Base-by-base conservation (phyloP, 1,139 yeast genomes). In the Suzukiozyma palmioleophila region DNA sequence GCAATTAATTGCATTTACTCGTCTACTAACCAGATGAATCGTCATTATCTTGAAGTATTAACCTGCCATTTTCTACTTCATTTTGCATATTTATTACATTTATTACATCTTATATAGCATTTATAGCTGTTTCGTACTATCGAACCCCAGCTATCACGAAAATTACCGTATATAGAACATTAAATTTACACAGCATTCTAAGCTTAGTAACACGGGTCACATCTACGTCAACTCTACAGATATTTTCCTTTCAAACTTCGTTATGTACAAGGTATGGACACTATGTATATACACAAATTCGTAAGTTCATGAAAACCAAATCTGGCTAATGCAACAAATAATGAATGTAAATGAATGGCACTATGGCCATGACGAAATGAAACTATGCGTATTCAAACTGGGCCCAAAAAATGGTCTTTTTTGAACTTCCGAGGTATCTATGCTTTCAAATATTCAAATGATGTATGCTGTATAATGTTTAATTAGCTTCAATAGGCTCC, bases 271-370 rank as follows among this genome's bases (percentile, higher is more conserved):
- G 29, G n/a, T 24, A 24, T 26, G 8, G 29, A 26, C 9, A 10
- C 7, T 10, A 13, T 26, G 16, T n/a, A 28, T 28, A 7, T 14
- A 28, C 12, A 28, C 29, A 12, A 8, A n/a, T n/a, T 28, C 31
- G 31, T 28, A 28, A 28, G 31, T 28, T 28, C 31, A 28, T 28
- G 31, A 28, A 26, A 28, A n/a, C 31, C 16, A 28, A 13, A 8
- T 8, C 16, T 28, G 31, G 31, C 14, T 28, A 28, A 28, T 28
- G 31, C 31, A 28, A 28, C 9, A 28, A 28, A 28, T 28, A 13
- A 28, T 12, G 31, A 28, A 12, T 28, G 15, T n/a, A 28, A 28
- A 28, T 8, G 14, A 13, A 5, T 18, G 16, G 10, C 16, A n/a
- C 10, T 8, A 8, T 13, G 31, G n/a, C 14, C 31, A 8, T 8